Evolutionary conservation across 176 grass and related monocot genomes (phyloP), one percentile per base, ranked within the genome.

Genomic region (Cocos nucifera): DNA sequence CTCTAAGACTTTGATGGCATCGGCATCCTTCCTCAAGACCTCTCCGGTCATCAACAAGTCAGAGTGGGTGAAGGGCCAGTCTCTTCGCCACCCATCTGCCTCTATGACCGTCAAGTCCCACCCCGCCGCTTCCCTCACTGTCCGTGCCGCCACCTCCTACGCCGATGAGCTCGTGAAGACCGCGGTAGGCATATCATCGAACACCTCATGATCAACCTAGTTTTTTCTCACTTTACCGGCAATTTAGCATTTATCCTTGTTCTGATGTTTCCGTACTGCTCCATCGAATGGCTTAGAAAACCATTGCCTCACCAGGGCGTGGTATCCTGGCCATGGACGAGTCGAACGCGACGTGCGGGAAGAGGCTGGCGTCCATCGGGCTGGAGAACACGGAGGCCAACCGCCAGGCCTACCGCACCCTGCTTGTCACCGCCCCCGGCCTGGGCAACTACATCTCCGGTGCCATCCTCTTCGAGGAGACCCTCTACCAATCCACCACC

Each of bases 1-100:
- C 54, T 69, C 39, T 54, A 23, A 19, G 52, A 57, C 59, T 49
- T 19, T 30, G 58, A 79, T 79, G 76, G 76, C 76, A 59, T 79
- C 76, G 30, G 60, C 76, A 15, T 72, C 67, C 24, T 70, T 80
- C 29, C 53, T 80, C 63, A 80, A 80, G 44, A 63, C 70, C 63
- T 73, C 69, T 53, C 63, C 65, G 4, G 63, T 80, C 50, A 19
- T 74, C 5, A 56, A 69, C 39, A 68, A 73, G 28, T 66, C 77
- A 3, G 55, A 59, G 35, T 60, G 70, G 70, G 50, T 55, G 49
- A 80, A 74, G 69, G 22, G 56, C 21, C 62, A 67, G 17, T 23
- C 20, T 19, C 49, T 70, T 59, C 27, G 77, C 29, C 67, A 49
- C 32, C 32, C 54, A 17, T 2, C 54, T 1, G 30, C 54, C 21